Percentiles rank a stretch among this genome's conserved stretches.
phyloP scores from a whole-genome alignment of 208 protist genomes.

The Jaenimonas drosophilae region DNA sequence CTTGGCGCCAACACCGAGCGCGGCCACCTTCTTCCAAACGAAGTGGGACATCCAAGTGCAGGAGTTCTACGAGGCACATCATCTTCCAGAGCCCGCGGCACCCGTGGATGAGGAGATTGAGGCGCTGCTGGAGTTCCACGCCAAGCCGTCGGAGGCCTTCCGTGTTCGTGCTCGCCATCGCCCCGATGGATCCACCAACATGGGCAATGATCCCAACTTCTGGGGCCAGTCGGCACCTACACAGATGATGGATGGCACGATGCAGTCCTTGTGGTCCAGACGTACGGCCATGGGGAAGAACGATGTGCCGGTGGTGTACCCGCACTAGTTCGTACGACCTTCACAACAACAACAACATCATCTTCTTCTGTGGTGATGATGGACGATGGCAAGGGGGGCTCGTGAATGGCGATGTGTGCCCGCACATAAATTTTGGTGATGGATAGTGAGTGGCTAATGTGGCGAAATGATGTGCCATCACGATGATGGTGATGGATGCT shows the following conservation, averaged over 20 bases:
- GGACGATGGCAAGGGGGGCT: no score
- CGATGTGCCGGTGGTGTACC: conserved; percentile 52
- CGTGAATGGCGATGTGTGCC: no score
- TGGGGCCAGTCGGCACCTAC: conserved; percentile 51
- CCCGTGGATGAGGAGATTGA: conserved; percentile 70
- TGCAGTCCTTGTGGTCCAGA: conserved; percentile 71
- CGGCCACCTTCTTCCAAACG: conserved; percentile 82
- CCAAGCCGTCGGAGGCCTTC: conserved; percentile 29
- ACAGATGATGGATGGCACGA: conserved; percentile 44
- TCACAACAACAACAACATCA: no score
- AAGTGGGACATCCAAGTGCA: conserved; percentile 91
- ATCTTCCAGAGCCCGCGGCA: conserved; percentile 59
- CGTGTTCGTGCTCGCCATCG: conserved; percentile 81
- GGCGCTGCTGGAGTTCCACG: conserved; percentile 74
- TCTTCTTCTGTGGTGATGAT: no score
- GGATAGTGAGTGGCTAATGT: no score
- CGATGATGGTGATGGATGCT: no score
- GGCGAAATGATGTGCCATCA: no score
- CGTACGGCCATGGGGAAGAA: conserved; percentile 62
- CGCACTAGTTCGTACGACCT: no score
- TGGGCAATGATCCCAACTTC: conserved; percentile 74
- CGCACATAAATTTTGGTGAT: no score
- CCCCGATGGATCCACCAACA: conserved; percentile 76
- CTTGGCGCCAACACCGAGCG: conserved; percentile 39
- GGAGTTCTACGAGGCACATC: conserved; percentile 79